phyloP scores from a whole-genome alignment of 257 asterid species.

The Penstemon newberryi region DNA sequence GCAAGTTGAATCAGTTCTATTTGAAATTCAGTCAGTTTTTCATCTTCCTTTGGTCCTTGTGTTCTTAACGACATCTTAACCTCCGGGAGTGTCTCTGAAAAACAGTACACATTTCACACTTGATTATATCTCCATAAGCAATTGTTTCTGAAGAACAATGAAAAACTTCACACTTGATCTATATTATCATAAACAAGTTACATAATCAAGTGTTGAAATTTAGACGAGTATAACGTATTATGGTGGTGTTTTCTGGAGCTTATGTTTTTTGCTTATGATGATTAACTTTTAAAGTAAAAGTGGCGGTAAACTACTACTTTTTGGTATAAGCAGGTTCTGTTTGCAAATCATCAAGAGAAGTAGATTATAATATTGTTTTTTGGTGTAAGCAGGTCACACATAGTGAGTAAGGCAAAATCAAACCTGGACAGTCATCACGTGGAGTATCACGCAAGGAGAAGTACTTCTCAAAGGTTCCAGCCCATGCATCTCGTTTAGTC shows the following conservation, averaged over 20 bases:
- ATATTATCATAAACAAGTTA: no score
- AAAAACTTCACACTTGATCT: no score
- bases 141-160: no score
- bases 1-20: constrained; percentile 90
- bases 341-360: no score
- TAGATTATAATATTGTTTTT: no score
- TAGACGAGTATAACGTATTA: constrained; percentile 5
- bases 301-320: no score
- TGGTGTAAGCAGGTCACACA: no score
- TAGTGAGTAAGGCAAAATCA: constrained; percentile 9
- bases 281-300: no score
- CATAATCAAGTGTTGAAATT: constrained; percentile 1
- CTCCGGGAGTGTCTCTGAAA: constrained; percentile 67
- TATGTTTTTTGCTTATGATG: no score
- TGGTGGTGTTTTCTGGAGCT: no score
- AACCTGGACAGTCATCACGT: constrained; percentile 96
- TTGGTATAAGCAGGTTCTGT: no score
- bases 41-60: constrained; percentile 73
- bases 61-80: constrained; percentile 58
- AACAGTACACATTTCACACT: constrained; percentile 17
- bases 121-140: neutral
- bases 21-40: constrained; percentile 73
- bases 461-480: constrained; percentile 86
- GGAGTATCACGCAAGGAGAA: constrained; percentile 72
- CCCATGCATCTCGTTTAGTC: constrained; percentile 98